These are phyloP conservation scores for Diaporthe ilicicola DNA, from an alignment of 2,329 filamentous ascomycete species.

Conservation along the genomic window DNA sequence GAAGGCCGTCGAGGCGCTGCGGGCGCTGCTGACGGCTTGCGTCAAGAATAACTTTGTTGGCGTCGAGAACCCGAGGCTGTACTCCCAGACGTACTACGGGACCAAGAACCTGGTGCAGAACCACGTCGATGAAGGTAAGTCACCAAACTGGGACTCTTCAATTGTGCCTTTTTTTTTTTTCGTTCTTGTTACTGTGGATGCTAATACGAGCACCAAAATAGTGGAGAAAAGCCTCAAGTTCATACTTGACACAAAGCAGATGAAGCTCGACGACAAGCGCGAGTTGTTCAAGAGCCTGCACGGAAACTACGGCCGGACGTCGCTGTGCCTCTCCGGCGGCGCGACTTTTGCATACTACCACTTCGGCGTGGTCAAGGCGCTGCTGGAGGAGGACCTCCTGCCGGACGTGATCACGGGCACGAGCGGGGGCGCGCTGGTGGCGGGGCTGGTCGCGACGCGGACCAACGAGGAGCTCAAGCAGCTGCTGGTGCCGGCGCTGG, in stretches of 20 bases:
- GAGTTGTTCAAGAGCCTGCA: slow-evolving; percentile 86
- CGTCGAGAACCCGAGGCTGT: slow-evolving; percentile 91
- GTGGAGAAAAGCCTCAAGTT: slow-evolving; percentile 74
- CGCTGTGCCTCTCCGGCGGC: slow-evolving; percentile 90
- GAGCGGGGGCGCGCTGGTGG: slow-evolving; percentile 90
- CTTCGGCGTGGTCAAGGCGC: slow-evolving; percentile 88
- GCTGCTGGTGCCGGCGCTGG: slow-evolving; percentile 86
- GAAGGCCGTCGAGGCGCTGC: slow-evolving; percentile 77
- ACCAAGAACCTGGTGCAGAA: slow-evolving; percentile 95
- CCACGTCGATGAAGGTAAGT: slow-evolving; percentile 81
- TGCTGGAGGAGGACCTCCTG: slow-evolving; percentile 84
- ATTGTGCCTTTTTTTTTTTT: not conserved
- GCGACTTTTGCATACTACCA: slow-evolving; percentile 98
- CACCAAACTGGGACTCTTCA: too few species aligned
- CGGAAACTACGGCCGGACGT: slow-evolving; percentile 91
- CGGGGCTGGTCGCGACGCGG: slow-evolving; percentile 84
- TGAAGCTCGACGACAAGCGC: slow-evolving; percentile 78
- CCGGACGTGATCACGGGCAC: slow-evolving; percentile 97
- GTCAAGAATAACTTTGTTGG: slow-evolving; percentile 98
- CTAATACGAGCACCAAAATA: slow-evolving; percentile 40
- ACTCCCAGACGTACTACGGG: slow-evolving; percentile 96
- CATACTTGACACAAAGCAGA: slow-evolving; percentile 71
- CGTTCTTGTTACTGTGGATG: slow-evolving; percentile 30
- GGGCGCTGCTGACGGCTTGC: slow-evolving; percentile 82
- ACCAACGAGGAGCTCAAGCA: slow-evolving; percentile 91